Conservation (phyloP, 768 basidiomycete species). For the Termitomyces sp. region DNA sequence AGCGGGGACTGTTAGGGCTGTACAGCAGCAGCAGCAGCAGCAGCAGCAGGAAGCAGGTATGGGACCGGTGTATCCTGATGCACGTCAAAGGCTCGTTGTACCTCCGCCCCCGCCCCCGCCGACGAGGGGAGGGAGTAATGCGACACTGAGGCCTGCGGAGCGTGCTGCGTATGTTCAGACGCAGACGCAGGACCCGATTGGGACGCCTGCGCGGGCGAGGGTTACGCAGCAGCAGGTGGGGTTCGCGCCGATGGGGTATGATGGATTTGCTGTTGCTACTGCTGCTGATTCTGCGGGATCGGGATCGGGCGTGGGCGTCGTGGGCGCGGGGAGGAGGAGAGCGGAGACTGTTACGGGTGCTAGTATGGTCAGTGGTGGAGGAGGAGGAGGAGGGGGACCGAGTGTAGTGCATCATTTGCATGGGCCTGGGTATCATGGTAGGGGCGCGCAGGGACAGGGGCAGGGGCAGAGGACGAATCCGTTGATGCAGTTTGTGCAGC, state of each 20-base stretch:
- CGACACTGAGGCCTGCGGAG: not conserved
- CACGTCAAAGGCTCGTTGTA: not conserved
- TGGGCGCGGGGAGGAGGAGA: constrained; percentile 7
- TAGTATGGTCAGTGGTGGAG: not conserved
- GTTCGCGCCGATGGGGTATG: not conserved
- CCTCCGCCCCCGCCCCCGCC: not conserved
- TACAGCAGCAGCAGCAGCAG: not conserved
- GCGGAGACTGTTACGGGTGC: constrained; percentile 17
- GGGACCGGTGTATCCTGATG: not conserved
- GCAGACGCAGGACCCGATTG: constrained; percentile 6
- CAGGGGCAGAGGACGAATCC: constrained; percentile 6
- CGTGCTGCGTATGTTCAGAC: constrained; percentile 1
- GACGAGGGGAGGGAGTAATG: not conserved
- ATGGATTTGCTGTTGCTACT: not conserved
- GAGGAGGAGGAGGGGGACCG: not conserved
- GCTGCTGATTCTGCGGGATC: not conserved
- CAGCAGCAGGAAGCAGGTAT: not conserved
- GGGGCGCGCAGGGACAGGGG: not conserved
- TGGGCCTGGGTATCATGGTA: constrained; percentile 13
- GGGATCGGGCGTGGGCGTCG: not conserved
- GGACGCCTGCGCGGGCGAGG: constrained; percentile 6
- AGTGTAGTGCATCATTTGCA: constrained; percentile 6
- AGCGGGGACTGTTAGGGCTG: not conserved
- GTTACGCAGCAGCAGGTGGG: not conserved
- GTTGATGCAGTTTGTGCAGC: constrained; percentile 5